A percentile compares a stretch with the other conserved stretches of the same genome.
phyloP scores from a whole-genome alignment of 768 basidiomycete species.

The Ramaria rubella region DNA sequence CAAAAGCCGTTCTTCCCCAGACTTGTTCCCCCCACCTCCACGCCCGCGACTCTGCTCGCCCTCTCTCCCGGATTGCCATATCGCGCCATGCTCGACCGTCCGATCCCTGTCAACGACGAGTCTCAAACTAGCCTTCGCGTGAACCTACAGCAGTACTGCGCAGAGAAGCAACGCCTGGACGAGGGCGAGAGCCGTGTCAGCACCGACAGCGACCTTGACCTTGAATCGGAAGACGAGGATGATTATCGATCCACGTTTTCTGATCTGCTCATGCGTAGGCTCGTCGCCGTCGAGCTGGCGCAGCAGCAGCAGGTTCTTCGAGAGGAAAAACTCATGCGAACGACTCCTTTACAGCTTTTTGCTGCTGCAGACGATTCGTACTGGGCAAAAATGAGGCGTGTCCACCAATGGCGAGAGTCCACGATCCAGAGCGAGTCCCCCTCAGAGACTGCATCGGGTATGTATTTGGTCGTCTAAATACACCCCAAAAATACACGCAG shows the following conservation, averaged over 20 bases:
- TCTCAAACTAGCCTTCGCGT: not conserved
- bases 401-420: conserved; percentile 7
- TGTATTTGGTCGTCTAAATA: not conserved
- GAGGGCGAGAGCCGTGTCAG: conserved; percentile 16
- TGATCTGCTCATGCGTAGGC: conserved; percentile 15
- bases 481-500: too few species aligned
- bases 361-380: conserved; percentile 6
- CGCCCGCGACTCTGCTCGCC: not conserved
- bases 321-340: not conserved
- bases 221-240: conserved; percentile 14
- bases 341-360: not conserved
- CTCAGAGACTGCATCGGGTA: not conserved
- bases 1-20: not conserved
- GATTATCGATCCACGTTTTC: conserved; percentile 14
- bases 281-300: not conserved
- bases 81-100: not conserved
- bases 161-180: not conserved
- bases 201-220: conserved; percentile 11
- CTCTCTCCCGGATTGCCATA: not conserved
- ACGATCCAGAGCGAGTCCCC: not conserved
- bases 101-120: conserved; percentile 1
- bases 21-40: not conserved
- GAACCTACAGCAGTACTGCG: conserved; percentile 19
- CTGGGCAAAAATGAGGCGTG: conserved; percentile 9
- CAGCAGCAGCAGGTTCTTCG: conserved; percentile 44